These are phyloP conservation scores for Picocystis sp. DNA, from an alignment of 163 green algal genomes.

Conservation along the genomic window DNA sequence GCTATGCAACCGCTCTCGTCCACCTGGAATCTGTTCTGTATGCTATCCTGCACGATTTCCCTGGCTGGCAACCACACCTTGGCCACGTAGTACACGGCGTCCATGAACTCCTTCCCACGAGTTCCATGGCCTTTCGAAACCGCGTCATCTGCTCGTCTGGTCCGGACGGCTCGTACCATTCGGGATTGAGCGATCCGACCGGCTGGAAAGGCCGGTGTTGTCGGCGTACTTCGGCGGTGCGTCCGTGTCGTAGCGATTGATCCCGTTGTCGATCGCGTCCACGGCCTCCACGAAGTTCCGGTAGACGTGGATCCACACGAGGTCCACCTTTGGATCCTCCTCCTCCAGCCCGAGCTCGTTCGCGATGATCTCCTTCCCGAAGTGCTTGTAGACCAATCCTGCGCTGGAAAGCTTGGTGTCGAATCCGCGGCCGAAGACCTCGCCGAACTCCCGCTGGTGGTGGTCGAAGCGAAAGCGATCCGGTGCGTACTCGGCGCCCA, in stretches of 20 bases:
- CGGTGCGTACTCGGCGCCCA: constrained; percentile 40
- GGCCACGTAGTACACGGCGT: constrained; percentile 35
- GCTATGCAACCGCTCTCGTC: constrained; percentile 60
- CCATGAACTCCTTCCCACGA: constrained; percentile 77
- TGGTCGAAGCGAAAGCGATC: constrained; percentile 69
- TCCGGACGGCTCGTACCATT: constrained; percentile 60
- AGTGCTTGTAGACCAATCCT: constrained; percentile 54
- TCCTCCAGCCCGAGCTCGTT: constrained; percentile 24
- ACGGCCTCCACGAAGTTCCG: constrained; percentile 85
- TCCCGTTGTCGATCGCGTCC: constrained; percentile 85
- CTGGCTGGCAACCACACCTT: constrained; percentile 67
- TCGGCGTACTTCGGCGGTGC: constrained; percentile 54
- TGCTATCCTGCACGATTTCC: constrained; percentile 38
- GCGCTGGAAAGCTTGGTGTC: constrained; percentile 72
- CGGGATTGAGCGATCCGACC: constrained; percentile 74
- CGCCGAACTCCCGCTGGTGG: constrained; percentile 79
- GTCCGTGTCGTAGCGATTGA: constrained; percentile 67
- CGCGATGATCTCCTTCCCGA: constrained; percentile 26
- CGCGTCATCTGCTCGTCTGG: constrained; percentile 14
- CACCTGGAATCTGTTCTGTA: constrained; percentile 40
- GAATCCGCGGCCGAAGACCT: constrained; percentile 73
- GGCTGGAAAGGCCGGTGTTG: constrained; percentile 61
- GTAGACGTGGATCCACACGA: constrained; percentile 79
- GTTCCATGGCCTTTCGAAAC: constrained; percentile 62
- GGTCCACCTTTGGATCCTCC: constrained; percentile 42